Percentiles rank a stretch among this genome's conserved stretches.
Evolutionary conservation across 1,139 yeast species (phyloP).

Genomic region (Pichia sp.): DNA sequence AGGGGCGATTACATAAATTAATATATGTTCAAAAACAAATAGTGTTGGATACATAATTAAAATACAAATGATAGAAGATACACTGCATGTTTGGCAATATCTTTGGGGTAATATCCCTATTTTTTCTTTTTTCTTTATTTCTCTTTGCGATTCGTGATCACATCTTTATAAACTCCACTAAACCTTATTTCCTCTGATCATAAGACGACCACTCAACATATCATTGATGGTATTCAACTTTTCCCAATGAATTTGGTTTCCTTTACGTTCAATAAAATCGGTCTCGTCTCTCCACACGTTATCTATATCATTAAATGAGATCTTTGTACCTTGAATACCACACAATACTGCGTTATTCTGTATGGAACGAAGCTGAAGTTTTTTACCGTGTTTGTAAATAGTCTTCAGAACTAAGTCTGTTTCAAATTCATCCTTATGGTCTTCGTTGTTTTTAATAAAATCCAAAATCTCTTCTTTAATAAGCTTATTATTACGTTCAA

Average conservation of each 20-base stretch:
- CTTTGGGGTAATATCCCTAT: no score
- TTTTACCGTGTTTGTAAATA: constrained; percentile 22
- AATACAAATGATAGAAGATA: no score
- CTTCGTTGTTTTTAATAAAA: neutral
- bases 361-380: constrained; percentile 12
- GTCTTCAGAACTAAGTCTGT: constrained; percentile 27
- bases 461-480: neutral
- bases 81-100: no score
- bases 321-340: constrained; percentile 60
- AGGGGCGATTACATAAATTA: no score
- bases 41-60: no score
- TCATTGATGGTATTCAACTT: constrained; percentile 51
- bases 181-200: constrained; percentile 33
- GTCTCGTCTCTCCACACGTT: constrained; percentile 54
- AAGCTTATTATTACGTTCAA: constrained; percentile 35
- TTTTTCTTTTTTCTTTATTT: no score
- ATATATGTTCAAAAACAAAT: no score
- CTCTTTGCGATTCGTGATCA: neutral
- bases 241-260: constrained; percentile 61
- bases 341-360: constrained; percentile 49
- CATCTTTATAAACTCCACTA: neutral
- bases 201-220: constrained; percentile 59
- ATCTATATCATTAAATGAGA: constrained; percentile 47
- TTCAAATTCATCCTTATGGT: neutral
- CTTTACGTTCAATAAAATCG: constrained; percentile 53